Conservation (phyloP, 495 filamentous ascomycete species). For the Penicillium ucsense region DNA sequence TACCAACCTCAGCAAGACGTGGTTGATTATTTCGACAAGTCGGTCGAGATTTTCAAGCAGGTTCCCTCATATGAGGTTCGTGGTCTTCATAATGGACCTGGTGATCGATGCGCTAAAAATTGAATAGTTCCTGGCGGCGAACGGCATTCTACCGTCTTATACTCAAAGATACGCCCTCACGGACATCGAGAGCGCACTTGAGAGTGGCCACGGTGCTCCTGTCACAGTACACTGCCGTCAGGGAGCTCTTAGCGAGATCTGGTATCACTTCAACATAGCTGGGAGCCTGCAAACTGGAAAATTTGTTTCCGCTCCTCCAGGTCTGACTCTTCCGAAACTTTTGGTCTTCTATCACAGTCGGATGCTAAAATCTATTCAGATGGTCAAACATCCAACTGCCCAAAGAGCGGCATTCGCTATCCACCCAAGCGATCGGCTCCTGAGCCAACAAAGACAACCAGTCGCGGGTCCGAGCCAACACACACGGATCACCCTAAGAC, state of each 20-base stretch:
- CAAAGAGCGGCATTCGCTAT: constrained; percentile 52
- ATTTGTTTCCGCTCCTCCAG: constrained; percentile 56
- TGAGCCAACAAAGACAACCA: constrained; percentile 30
- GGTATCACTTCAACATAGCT: constrained; percentile 76
- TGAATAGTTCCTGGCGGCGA: constrained; percentile 31
- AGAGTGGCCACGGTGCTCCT: constrained; percentile 48
- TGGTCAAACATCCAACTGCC: constrained; percentile 54
- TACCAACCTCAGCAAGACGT: constrained; percentile 56
- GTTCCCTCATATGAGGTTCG: constrained; percentile 36
- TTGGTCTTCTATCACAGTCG: neutral
- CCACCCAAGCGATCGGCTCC: constrained; percentile 46
- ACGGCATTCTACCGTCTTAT: constrained; percentile 39
- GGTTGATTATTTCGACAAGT: constrained; percentile 50
- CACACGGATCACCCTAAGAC: constrained; percentile 36
- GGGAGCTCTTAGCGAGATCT: constrained; percentile 61
- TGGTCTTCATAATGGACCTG: neutral
- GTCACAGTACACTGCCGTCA: constrained; percentile 60
- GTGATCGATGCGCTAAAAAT: neutral
- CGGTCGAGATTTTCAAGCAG: constrained; percentile 39
- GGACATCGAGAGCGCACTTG: constrained; percentile 56
- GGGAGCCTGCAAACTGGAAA: constrained; percentile 67
- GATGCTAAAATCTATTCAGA: constrained; percentile 22
- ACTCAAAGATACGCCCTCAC: constrained; percentile 46
- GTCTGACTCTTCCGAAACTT: constrained; percentile 17
- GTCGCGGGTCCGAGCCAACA: constrained; percentile 25